Evolutionary conservation across 1,284 basidiomycete genomes (phyloP).

Genomic region (Vanrija sp.): DNA sequence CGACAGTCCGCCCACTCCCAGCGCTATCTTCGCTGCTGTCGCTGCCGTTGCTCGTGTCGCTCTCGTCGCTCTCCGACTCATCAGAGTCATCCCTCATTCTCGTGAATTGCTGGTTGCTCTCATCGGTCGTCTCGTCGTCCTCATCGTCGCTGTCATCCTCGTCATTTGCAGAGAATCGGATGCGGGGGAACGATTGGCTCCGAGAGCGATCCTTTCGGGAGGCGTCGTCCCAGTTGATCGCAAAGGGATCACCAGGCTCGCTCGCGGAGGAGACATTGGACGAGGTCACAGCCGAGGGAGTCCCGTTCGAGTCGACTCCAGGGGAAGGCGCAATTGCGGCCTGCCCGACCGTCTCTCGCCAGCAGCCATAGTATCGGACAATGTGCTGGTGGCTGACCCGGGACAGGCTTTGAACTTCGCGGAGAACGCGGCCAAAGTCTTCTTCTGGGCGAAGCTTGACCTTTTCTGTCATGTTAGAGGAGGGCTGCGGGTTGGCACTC

Average conservation of each 20-base stretch:
- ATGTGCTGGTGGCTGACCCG: slow-evolving; percentile 83
- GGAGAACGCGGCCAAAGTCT: slow-evolving; percentile 79
- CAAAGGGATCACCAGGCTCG: slow-evolving; percentile 36
- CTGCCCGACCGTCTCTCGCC: slow-evolving; percentile 43
- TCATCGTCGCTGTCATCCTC: slow-evolving; percentile 39
- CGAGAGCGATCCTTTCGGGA: slow-evolving; percentile 34
- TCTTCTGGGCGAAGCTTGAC: slow-evolving; percentile 73
- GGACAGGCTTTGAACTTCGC: slow-evolving; percentile 86
- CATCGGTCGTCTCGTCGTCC: slow-evolving; percentile 11
- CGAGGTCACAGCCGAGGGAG: slow-evolving; percentile 4
- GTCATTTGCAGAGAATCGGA: slow-evolving; percentile 40
- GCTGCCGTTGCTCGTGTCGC: slow-evolving; percentile 11
- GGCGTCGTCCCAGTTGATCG: slow-evolving; percentile 41
- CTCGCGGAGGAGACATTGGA: slow-evolving; percentile 14
- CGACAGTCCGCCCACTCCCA: slow-evolving; percentile 29
- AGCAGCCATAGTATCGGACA: slow-evolving; percentile 64
- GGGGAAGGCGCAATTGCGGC: slow-evolving; percentile 3
- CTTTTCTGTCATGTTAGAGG: slow-evolving; percentile 64
- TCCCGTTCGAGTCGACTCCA: slow-evolving; percentile 4
- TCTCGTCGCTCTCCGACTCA: slow-evolving; percentile 11
- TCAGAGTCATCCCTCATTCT: slow-evolving; percentile 12
- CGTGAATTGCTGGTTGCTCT: background rate
- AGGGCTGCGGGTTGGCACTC: slow-evolving; percentile 22
- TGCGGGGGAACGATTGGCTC: slow-evolving; percentile 44
- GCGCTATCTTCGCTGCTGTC: slow-evolving; percentile 21